Evolutionary conservation across 2,329 filamentous ascomycete species (phyloP).

Genomic region (Ascochyta lentis): DNA sequence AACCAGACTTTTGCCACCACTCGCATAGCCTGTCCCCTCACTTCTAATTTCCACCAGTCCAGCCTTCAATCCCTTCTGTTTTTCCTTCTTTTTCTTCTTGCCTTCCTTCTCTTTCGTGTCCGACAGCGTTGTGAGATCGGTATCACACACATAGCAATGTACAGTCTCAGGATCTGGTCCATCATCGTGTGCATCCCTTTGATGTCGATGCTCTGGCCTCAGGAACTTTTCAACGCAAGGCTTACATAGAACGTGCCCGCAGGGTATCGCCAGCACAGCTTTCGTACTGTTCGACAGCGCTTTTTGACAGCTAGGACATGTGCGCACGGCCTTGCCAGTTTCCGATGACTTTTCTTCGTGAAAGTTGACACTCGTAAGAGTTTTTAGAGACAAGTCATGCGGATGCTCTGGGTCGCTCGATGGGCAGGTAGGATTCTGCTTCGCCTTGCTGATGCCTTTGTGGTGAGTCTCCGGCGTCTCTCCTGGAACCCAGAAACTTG

Average conservation of each 20-base stretch:
- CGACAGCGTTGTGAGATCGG: conserved; percentile 65
- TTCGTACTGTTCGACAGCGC: conserved; percentile 80
- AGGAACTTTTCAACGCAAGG: conserved; percentile 86
- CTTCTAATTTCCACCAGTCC: conserved; percentile 81
- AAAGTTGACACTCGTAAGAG: conserved; percentile 78
- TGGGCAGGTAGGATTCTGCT: conserved; percentile 77
- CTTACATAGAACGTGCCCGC: conserved; percentile 89
- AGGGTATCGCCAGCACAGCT: conserved; percentile 83
- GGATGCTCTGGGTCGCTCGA: conserved; percentile 68
- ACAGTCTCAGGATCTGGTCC: conserved; percentile 61
- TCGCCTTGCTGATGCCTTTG: conserved; percentile 56
- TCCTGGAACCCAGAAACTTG: conserved; percentile 92
- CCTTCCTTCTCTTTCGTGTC: conserved; percentile 49
- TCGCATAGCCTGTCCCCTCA: conserved; percentile 92
- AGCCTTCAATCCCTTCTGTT: conserved; percentile 66
- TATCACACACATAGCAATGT: conserved; percentile 86
- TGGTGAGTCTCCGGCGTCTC: conserved; percentile 70
- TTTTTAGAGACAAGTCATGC: conserved; percentile 80
- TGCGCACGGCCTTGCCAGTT: conserved; percentile 55
- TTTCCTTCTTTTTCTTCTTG: conserved; percentile 51
- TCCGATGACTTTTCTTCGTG: conserved; percentile 69
- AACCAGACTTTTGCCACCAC: conserved; percentile 82
- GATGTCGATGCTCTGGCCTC: conserved; percentile 49
- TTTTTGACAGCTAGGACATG: conserved; percentile 89
- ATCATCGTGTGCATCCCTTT: conserved; percentile 62